Conservation (phyloP, 164 flowering plant genomes). For the Aristolochia contorta region DNA sequence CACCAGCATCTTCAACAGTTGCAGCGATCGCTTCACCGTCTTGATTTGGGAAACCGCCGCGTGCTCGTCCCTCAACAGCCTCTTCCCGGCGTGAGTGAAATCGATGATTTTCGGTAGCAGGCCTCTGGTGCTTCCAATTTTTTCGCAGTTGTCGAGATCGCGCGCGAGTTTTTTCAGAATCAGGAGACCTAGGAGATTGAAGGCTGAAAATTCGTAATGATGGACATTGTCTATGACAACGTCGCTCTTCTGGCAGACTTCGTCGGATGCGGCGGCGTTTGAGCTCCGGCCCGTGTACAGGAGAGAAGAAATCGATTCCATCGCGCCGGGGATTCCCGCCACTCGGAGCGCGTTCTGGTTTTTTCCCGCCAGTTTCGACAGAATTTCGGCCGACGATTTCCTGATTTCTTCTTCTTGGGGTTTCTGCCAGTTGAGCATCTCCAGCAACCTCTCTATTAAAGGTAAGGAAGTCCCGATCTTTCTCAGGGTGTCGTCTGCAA, state of each 20-base stretch:
- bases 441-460: slow-evolving; percentile 77
- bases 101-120: slow-evolving; percentile 77
- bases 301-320: slow-evolving; percentile 90
- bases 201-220: slow-evolving; percentile 52
- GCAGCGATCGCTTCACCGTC: slow-evolving; percentile 60
- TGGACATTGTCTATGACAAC: slow-evolving; percentile 29
- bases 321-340: slow-evolving; percentile 85
- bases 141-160: slow-evolving; percentile 84
- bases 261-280: slow-evolving; percentile 31
- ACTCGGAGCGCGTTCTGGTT: slow-evolving; percentile 77
- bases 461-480: slow-evolving; percentile 59
- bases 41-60: slow-evolving; percentile 41
- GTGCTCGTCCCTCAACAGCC: slow-evolving; percentile 32
- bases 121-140: slow-evolving; percentile 84
- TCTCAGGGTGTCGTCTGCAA: slow-evolving; percentile 64
- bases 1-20: slow-evolving; percentile 70
- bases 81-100: slow-evolving; percentile 55
- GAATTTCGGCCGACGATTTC: slow-evolving; percentile 64
- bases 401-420: slow-evolving; percentile 70
- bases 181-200: slow-evolving; percentile 70
- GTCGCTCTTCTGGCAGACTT: slow-evolving; percentile 39
- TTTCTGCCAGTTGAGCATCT: slow-evolving; percentile 93
- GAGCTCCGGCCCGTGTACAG: slow-evolving; percentile 37
- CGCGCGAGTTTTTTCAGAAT: slow-evolving; percentile 79
- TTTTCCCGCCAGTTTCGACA: slow-evolving; percentile 65